These are phyloP conservation scores for Baorangia bicolor DNA, from an alignment of 768 basidiomycete genomes.

Conservation along the genomic window DNA sequence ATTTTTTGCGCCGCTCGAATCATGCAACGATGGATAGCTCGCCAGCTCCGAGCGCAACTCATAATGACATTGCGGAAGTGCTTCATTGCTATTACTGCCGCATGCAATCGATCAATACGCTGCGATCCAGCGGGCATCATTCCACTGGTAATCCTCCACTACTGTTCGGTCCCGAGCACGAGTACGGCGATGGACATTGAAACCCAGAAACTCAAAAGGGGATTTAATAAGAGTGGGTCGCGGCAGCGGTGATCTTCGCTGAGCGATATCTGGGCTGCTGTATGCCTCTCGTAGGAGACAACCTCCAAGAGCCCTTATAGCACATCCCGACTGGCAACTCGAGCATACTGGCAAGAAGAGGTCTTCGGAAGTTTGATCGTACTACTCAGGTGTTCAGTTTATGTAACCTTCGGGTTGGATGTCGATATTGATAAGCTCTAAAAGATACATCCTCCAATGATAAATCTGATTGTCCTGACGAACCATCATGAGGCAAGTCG, in stretches of 20 bases:
- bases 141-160: too few species aligned
- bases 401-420: background rate
- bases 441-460: background rate
- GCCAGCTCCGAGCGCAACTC: background rate
- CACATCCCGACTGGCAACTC: background rate
- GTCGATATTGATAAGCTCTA: background rate
- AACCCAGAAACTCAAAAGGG: constrained; percentile 7
- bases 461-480: background rate
- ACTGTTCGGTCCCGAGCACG: constrained; percentile 8
- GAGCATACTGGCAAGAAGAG: background rate
- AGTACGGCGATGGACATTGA: background rate
- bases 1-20: background rate
- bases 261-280: constrained; percentile 11
- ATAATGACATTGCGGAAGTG: background rate
- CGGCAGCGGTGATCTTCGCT: constrained; percentile 4
- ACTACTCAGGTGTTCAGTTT: background rate
- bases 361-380: background rate
- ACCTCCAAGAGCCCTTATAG: background rate
- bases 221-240: background rate
- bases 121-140: background rate
- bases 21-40: background rate
- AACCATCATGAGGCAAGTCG: background rate
- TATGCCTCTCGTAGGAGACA: background rate
- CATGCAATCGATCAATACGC: background rate
- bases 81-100: background rate